Conservation (phyloP, 331 rosid genomes). For the Erythrophleum ivorense region DNA sequence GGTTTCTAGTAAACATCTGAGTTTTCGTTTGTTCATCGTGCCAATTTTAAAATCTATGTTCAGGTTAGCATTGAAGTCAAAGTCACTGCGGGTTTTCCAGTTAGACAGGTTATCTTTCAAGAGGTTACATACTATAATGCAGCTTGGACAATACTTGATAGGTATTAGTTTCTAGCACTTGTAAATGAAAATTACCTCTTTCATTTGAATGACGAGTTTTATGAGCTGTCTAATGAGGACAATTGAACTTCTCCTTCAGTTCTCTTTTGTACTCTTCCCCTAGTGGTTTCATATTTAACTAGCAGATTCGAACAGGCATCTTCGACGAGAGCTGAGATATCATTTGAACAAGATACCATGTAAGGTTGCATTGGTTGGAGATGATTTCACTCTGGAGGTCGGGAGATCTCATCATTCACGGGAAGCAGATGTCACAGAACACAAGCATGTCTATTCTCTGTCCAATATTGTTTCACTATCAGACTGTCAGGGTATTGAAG, state of each 20-base stretch:
- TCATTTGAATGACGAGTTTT: neutral
- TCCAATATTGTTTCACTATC: neutral
- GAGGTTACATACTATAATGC: conserved; percentile 61
- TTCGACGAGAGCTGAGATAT: neutral
- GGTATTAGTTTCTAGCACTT: neutral
- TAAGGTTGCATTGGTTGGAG: neutral
- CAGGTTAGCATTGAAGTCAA: conserved; percentile 67
- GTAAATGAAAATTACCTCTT: neutral
- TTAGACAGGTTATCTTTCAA: conserved; percentile 70
- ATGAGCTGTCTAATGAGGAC: neutral
- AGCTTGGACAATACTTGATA: conserved; percentile 34
- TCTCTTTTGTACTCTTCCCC: neutral
- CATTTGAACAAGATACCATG: neutral
- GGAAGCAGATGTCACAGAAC: neutral
- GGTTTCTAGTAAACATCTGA: neutral
- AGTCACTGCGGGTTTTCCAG: conserved; percentile 49
- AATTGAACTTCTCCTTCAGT: neutral
- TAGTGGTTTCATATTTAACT: neutral
- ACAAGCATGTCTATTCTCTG: neutral
- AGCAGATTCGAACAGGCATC: neutral
- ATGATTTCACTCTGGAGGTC: neutral
- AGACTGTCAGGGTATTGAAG: neutral
- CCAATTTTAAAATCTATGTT: neutral
- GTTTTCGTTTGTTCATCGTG: neutral
- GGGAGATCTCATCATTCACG: neutral